These are phyloP conservation scores for Pyropia haitanensis DNA, from an alignment of 23 red algal genomes.

Conservation along the genomic window DNA sequence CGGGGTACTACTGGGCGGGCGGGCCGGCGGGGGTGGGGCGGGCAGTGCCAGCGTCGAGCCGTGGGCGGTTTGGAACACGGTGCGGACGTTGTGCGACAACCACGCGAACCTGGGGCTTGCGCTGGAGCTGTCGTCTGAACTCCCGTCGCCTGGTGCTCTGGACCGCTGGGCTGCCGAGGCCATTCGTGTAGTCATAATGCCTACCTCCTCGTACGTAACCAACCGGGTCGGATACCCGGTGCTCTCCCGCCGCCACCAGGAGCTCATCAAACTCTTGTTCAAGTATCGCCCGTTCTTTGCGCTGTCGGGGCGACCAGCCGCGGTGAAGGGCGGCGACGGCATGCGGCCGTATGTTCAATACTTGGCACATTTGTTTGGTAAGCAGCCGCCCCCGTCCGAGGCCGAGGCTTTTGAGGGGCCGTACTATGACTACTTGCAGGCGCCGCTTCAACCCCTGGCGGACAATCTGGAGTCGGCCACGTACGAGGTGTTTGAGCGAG, in stretches of 20 bases:
- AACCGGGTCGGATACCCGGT: conserved; percentile 88
- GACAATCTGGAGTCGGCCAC: conserved; percentile 71
- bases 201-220: conserved; percentile 63
- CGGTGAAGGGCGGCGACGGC: conserved; percentile 59
- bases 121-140: conserved; percentile 52
- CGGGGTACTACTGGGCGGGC: neutral
- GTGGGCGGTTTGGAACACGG: conserved; percentile 80
- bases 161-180: conserved; percentile 74
- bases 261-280: conserved; percentile 62
- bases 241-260: conserved; percentile 57
- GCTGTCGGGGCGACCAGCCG: conserved; percentile 36
- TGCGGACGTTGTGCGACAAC: conserved; percentile 61
- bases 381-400: conserved; percentile 45
- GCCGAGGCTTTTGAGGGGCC: conserved; percentile 54
- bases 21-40: neutral
- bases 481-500: conserved; percentile 86
- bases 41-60: conserved; percentile 18
- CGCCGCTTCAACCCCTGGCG: conserved; percentile 77
- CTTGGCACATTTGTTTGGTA: conserved; percentile 74
- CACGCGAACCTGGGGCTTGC: conserved; percentile 57
- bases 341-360: conserved; percentile 73
- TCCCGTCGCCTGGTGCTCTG: conserved; percentile 20
- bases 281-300: conserved; percentile 51
- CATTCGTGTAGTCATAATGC: conserved; percentile 45
- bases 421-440: conserved; percentile 80